A percentile compares a stretch with the other conserved stretches of the same genome.
These are phyloP conservation scores for Fagopyrum esculentum DNA, from an alignment of 148 eudicot genomes.

Conservation along the genomic window DNA sequence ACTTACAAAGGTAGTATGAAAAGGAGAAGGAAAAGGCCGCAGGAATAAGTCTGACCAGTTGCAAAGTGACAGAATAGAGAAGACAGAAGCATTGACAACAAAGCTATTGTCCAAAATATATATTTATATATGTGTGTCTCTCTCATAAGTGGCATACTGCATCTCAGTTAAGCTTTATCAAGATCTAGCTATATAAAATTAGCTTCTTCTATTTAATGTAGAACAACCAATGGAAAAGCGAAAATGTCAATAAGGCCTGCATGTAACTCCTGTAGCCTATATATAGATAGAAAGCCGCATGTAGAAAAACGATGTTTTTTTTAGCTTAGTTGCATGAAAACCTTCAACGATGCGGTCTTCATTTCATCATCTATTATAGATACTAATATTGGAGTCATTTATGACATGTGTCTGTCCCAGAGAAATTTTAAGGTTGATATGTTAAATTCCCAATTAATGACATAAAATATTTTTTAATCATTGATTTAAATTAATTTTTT, in stretches of 20 bases:
- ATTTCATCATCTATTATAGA: too few relatives aligned
- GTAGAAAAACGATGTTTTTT: not conserved
- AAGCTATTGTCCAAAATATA: not conserved
- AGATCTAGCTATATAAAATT: not conserved
- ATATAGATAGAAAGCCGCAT: not conserved
- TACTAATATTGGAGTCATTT: too few relatives aligned
- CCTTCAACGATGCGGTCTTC: not conserved
- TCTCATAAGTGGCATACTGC: not conserved
- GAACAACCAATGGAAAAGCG: not conserved
- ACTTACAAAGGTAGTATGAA: not conserved
- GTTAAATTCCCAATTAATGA: too few relatives aligned
- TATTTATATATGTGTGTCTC: not conserved
- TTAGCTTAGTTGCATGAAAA: not conserved
- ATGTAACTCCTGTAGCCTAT: not conserved
- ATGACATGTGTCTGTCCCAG: too few relatives aligned
- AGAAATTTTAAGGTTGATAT: too few relatives aligned
- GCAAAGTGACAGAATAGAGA: not conserved
- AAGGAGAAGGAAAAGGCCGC: not conserved
- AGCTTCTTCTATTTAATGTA: not conserved
- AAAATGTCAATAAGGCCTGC: not conserved
- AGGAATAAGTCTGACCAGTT: not conserved
- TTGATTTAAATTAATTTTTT: too few relatives aligned
- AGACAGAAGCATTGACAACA: not conserved
- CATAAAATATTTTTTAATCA: too few relatives aligned
- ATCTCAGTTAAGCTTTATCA: not conserved